These are phyloP conservation scores for Annona cherimola DNA, from an alignment of 164 flowering plant species.

Conservation along the genomic window DNA sequence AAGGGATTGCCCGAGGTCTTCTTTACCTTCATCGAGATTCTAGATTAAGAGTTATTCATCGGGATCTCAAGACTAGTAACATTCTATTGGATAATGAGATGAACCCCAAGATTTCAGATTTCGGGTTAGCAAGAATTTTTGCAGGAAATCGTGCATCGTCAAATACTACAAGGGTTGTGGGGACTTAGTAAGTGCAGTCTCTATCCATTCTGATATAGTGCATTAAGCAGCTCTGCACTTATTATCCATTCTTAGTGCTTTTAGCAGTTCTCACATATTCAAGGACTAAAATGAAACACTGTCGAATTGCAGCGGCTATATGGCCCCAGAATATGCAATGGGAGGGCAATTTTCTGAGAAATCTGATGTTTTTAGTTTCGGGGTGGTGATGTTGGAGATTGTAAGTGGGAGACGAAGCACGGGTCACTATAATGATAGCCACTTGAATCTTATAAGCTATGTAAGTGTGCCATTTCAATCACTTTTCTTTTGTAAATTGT, in stretches of 20 bases:
- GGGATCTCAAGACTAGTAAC: slow-evolving; percentile 51
- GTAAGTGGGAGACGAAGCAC: slow-evolving; percentile 28
- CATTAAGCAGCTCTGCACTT: no score
- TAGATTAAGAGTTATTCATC: slow-evolving; percentile 39
- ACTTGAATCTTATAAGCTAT: not conserved
- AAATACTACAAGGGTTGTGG: slow-evolving; percentile 25
- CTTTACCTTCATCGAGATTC: slow-evolving; percentile 62
- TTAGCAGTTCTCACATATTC: not conserved
- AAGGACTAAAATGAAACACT: not conserved
- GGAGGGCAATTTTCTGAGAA: slow-evolving; percentile 35
- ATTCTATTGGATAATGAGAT: slow-evolving; percentile 30
- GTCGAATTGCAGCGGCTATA: slow-evolving; percentile 29
- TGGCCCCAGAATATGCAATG: slow-evolving; percentile 37
- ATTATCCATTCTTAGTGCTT: no score
- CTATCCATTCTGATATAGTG: not conserved
- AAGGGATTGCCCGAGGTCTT: slow-evolving; percentile 49
- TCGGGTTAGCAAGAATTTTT: slow-evolving; percentile 41
- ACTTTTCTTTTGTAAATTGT: not conserved
- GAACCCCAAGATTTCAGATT: slow-evolving; percentile 47
- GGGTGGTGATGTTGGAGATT: slow-evolving; percentile 31
- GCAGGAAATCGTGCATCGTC: slow-evolving; percentile 23
- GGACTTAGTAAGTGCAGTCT: slow-evolving; percentile 38
- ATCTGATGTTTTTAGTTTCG: slow-evolving; percentile 48
- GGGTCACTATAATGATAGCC: slow-evolving; percentile 12
- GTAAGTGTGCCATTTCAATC: not conserved